Percentiles rank a stretch among this genome's conserved stretches.
These are phyloP conservation scores for Whalleya microplaca DNA, from an alignment of 2,329 filamentous ascomycete species.

Conservation along the genomic window DNA sequence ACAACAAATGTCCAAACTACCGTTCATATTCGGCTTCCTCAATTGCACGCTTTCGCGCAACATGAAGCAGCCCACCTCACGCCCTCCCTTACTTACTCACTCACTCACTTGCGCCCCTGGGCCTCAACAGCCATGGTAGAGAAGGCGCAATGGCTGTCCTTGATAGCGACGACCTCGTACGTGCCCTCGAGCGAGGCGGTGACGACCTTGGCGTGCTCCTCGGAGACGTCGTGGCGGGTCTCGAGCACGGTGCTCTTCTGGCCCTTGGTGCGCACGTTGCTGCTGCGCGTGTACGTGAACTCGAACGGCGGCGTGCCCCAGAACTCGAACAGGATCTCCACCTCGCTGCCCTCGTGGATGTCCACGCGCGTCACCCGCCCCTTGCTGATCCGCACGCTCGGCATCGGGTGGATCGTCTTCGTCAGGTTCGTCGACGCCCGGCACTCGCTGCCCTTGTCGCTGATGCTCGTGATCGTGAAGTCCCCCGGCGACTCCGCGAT, in stretches of 20 bases:
- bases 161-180: conserved; percentile 96
- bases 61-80: neutral
- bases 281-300: conserved; percentile 93
- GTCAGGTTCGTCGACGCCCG: conserved; percentile 76
- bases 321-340: conserved; percentile 93
- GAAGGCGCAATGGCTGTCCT: conserved; percentile 90
- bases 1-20: neutral
- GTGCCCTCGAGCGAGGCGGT: conserved; percentile 91
- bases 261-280: conserved; percentile 79
- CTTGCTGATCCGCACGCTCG: conserved; percentile 86
- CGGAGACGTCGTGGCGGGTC: conserved; percentile 83
- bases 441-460: conserved; percentile 88
- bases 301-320: conserved; percentile 95
- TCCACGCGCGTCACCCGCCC: conserved; percentile 82
- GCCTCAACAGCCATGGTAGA: conserved; percentile 67
- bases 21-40: neutral
- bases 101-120: conserved; percentile 37
- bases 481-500: conserved; percentile 89
- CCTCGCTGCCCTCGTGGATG: conserved; percentile 95
- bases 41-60: neutral
- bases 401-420: conserved; percentile 89
- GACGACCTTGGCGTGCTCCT: conserved; percentile 80
- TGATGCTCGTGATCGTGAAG: conserved; percentile 84
- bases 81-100: too few relatives aligned
- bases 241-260: conserved; percentile 83